Conservation (phyloP, 257 asterid genomes). For the Solanum sejunctum region DNA sequence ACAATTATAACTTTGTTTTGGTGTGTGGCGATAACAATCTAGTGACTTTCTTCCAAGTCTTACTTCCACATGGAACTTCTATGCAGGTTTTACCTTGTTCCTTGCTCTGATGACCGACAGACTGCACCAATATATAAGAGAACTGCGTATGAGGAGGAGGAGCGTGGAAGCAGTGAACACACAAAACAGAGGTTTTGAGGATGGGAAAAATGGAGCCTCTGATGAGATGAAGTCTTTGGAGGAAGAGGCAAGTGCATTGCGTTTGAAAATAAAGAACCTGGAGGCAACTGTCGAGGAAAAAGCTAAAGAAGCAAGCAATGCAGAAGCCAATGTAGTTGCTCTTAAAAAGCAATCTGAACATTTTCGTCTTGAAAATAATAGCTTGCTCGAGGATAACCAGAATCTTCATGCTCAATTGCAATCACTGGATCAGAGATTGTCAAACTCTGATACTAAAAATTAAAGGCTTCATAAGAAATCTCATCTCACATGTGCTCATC, state of each 20-base stretch:
- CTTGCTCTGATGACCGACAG: slow-evolving; percentile 76
- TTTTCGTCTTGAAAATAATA: slow-evolving; percentile 62
- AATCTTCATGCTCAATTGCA: slow-evolving; percentile 60
- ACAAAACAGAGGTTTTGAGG: slow-evolving; percentile 47
- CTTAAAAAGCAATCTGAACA: slow-evolving; percentile 77
- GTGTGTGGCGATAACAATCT: neutral
- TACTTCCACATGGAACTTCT: neutral
- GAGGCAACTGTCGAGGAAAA: slow-evolving; percentile 47
- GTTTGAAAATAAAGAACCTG: slow-evolving; percentile 28
- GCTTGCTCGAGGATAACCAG: slow-evolving; percentile 71
- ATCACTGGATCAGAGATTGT: slow-evolving; percentile 37
- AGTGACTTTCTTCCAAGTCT: neutral
- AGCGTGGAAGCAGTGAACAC: slow-evolving; percentile 58
- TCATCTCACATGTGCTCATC: neutral
- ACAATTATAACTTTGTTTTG: neutral
- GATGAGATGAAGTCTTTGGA: slow-evolving; percentile 44
- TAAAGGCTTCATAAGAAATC: slow-evolving; percentile 31
- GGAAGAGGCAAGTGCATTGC: slow-evolving; percentile 36
- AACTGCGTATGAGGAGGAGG: slow-evolving; percentile 62
- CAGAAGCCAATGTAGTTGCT: slow-evolving; percentile 65
- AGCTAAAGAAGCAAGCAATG: slow-evolving; percentile 36
- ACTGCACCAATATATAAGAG: slow-evolving; percentile 72
- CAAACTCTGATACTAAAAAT: slow-evolving; percentile 45
- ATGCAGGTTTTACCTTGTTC: slow-evolving; percentile 66
- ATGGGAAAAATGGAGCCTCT: slow-evolving; percentile 22